Evolutionary conservation across 2,329 filamentous ascomycete genomes (phyloP).

Genomic region (Fusarium piperis): DNA sequence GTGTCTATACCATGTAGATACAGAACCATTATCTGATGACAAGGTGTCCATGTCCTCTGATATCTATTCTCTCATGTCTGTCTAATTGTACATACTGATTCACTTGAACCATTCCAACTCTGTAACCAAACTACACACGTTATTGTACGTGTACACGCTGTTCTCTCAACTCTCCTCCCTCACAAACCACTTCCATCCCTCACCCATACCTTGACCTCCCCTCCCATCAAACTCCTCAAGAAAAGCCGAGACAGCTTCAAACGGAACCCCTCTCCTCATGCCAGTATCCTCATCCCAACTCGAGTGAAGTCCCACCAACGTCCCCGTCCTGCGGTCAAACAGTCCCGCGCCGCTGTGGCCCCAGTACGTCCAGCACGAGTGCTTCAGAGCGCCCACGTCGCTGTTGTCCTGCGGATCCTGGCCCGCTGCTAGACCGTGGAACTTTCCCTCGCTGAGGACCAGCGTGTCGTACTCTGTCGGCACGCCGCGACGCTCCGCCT

Average conservation of each 20-base stretch:
- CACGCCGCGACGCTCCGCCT: constrained; percentile 47
- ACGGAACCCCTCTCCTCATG: constrained; percentile 60
- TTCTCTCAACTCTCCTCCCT: neutral
- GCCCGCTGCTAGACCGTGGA: constrained; percentile 49
- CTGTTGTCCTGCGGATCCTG: constrained; percentile 60
- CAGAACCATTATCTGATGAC: constrained; percentile 13
- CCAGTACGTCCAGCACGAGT: constrained; percentile 68
- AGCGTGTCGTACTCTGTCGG: constrained; percentile 58
- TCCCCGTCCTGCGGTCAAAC: constrained; percentile 49
- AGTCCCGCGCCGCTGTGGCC: constrained; percentile 63
- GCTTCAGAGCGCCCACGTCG: constrained; percentile 62
- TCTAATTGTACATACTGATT: neutral
- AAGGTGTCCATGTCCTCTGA: neutral
- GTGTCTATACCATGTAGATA: constrained; percentile 18
- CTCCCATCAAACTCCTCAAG: constrained; percentile 35
- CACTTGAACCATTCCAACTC: neutral
- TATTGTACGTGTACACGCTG: neutral
- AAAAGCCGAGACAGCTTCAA: constrained; percentile 56
- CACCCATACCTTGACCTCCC: neutral
- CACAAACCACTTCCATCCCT: constrained; percentile 27
- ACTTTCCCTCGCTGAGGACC: constrained; percentile 55
- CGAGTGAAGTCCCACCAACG: constrained; percentile 61
- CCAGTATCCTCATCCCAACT: constrained; percentile 63
- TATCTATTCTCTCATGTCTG: neutral
- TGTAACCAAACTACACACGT: neutral